Conservation (phyloP, 768 basidiomycete genomes). For the Leccinum obscurum region DNA sequence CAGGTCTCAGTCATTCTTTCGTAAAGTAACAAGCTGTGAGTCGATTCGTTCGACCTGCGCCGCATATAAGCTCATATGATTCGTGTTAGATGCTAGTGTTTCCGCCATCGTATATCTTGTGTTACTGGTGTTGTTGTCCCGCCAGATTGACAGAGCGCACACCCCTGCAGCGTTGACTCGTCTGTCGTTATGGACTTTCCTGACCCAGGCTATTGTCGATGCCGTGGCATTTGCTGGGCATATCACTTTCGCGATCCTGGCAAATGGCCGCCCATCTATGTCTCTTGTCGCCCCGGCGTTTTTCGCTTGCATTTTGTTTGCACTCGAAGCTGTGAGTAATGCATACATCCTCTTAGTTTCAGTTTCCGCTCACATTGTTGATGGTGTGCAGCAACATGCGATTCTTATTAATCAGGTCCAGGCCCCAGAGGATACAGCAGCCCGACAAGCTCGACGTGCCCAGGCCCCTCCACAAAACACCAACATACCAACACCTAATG, state of each 20-base stretch:
- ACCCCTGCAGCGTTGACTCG: constrained; percentile 79
- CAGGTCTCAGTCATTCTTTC: constrained; percentile 66
- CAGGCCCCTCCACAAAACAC: constrained; percentile 9
- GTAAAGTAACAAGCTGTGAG: constrained; percentile 69
- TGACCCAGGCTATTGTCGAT: constrained; percentile 77
- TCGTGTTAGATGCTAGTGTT: constrained; percentile 64
- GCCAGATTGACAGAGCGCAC: constrained; percentile 73
- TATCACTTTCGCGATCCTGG: constrained; percentile 83
- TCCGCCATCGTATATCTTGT: constrained; percentile 65
- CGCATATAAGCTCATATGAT: constrained; percentile 6
- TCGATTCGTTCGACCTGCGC: constrained; percentile 2
- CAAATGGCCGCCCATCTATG: constrained; percentile 78
- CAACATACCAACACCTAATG: constrained; percentile 4
- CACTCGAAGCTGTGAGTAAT: constrained; percentile 77
- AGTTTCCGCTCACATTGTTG: neutral
- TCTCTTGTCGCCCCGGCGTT: constrained; percentile 85
- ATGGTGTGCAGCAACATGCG: constrained; percentile 68
- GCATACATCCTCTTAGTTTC: neutral
- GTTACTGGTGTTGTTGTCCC: constrained; percentile 65
- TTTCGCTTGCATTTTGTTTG: constrained; percentile 73
- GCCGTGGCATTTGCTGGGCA: constrained; percentile 86
- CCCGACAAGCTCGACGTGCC: constrained; percentile 28
- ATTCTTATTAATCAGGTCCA: constrained; percentile 82
- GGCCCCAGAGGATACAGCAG: constrained; percentile 61
- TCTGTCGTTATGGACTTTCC: constrained; percentile 81